phyloP scores from a whole-genome alignment of 108 stramenopile genomes.

The Stephanodiscus triporus region DNA sequence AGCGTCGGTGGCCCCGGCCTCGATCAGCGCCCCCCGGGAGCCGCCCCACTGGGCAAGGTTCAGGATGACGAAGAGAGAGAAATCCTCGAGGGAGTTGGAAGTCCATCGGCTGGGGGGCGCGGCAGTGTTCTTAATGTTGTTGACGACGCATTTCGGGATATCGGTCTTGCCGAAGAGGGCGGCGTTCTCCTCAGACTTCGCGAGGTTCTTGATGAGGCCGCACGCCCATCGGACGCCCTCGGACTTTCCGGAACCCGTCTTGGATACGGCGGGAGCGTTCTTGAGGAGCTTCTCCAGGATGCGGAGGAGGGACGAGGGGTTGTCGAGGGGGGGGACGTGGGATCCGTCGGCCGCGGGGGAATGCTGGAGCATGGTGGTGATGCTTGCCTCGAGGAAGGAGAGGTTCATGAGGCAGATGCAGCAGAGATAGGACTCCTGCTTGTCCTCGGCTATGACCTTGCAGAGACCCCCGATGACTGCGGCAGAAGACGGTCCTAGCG shows the following conservation, averaged over 20 bases:
- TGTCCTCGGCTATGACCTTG: slow-evolving; percentile 91
- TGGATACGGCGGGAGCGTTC: slow-evolving; percentile 88
- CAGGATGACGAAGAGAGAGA: slow-evolving; percentile 87
- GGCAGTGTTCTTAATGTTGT: slow-evolving; percentile 83
- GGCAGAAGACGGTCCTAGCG: slow-evolving; percentile 82
- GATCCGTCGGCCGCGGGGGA: slow-evolving; percentile 73
- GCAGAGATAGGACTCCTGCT: slow-evolving; percentile 92
- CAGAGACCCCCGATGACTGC: slow-evolving; percentile 89
- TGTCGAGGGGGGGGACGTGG: slow-evolving; percentile 70
- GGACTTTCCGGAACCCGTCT: slow-evolving; percentile 89
- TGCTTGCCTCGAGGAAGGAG: slow-evolving; percentile 90
- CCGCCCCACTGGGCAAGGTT: slow-evolving; percentile 89
- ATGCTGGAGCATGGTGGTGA: slow-evolving; percentile 86
- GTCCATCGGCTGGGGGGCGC: slow-evolving; percentile 92
- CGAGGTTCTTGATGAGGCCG: slow-evolving; percentile 92
- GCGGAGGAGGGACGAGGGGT: slow-evolving; percentile 82
- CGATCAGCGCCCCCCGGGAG: slow-evolving; percentile 77
- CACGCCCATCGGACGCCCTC: slow-evolving; percentile 95
- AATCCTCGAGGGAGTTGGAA: slow-evolving; percentile 89
- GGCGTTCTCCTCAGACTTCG: slow-evolving; percentile 86
- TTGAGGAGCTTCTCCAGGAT: slow-evolving; percentile 85
- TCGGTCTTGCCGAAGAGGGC: slow-evolving; percentile 87
- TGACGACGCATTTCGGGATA: slow-evolving; percentile 88
- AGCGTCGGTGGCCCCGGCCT: slow-evolving; percentile 87
- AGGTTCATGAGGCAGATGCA: slow-evolving; percentile 96